A percentile compares a stretch with the other conserved stretches of the same genome.
These are phyloP conservation scores for Aspergillus kassunensis DNA, from an alignment of 495 filamentous ascomycete genomes.

Conservation along the genomic window DNA sequence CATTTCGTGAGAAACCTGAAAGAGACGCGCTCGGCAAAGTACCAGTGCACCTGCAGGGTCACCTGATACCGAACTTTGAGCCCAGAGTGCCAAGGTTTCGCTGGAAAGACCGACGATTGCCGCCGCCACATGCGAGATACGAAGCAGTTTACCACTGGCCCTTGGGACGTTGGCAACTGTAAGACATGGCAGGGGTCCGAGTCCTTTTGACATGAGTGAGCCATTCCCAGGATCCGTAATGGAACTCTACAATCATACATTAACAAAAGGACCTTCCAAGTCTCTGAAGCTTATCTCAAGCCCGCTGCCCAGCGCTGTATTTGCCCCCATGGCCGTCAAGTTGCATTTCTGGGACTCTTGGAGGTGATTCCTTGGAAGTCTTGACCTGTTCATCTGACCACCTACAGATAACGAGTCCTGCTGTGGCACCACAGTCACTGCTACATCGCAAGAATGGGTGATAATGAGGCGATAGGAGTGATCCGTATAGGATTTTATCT, in stretches of 20 bases:
- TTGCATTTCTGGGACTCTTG: no score
- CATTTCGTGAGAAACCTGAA: no score
- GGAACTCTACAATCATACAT: slow-evolving; percentile 4
- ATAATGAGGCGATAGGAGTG: background rate
- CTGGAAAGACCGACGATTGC: background rate
- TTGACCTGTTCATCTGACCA: no score
- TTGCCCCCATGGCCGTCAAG: no score
- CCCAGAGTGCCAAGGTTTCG: no score
- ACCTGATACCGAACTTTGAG: no score
- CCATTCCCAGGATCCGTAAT: background rate
- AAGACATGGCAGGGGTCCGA: background rate
- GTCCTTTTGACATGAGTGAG: background rate
- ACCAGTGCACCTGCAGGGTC: no score
- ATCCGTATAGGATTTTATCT: background rate
- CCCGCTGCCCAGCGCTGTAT: background rate
- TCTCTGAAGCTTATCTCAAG: background rate
- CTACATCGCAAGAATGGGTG: background rate
- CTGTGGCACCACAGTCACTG: background rate
- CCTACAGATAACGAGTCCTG: no score
- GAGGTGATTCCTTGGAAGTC: no score
- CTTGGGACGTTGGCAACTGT: background rate
- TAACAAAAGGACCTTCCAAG: background rate
- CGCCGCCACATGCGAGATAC: background rate
- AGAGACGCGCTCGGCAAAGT: no score
- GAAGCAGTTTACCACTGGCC: no score